Evolutionary conservation across 1,284 basidiomycete species (phyloP), one percentile per base, ranked within the genome.

Genomic region (Gyrodon tennesseensis): DNA sequence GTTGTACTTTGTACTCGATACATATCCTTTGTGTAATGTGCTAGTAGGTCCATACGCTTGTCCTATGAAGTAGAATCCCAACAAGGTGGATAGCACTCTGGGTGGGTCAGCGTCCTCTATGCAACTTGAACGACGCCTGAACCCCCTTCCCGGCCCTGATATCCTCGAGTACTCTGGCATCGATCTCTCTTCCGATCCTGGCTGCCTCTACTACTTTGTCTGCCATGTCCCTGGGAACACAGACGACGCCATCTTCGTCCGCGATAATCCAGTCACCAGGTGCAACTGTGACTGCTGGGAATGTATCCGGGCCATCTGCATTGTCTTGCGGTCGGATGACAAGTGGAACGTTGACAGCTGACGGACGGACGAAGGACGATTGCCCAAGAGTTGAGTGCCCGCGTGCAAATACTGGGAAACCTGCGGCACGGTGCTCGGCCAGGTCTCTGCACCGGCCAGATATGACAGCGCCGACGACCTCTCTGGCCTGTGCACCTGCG

Each of bases 241-340:
- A 91, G 3, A 98, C 92, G 1, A 96, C 93, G 0, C 96, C 96
- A 74, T 98, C 93, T 62, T 89, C 83, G 74, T 98, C 96, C 21
- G 88, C 94, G 23, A 96, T 77, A 44, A 98, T 84, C 80, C 89
- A 84, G 74, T 97, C 96, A 5, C 89, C 91, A 4, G 95, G 92
- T 29, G 86, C 74, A 7, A 98, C 83, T 3, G 76, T 82, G 3
- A 89, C 81, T 2, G 82, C 68, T 13, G 88, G 81, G 65, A 90
- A 86, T 37, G 71, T 68, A 19, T 68, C 72, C 25, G 69, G 74
- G 64, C 70, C 75, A 27, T 67, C 69, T 58, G 67, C 60, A 31
- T 63, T 72, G 51, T 72, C 73, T 25, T 79, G 78, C 0, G 84
- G 80, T n/a, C 75, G 65, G 65, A 97, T 91, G 23, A 79, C 77